These are phyloP conservation scores for Alternaria tenuissima DNA, from an alignment of 2,329 filamentous ascomycete species.

Conservation along the genomic window DNA sequence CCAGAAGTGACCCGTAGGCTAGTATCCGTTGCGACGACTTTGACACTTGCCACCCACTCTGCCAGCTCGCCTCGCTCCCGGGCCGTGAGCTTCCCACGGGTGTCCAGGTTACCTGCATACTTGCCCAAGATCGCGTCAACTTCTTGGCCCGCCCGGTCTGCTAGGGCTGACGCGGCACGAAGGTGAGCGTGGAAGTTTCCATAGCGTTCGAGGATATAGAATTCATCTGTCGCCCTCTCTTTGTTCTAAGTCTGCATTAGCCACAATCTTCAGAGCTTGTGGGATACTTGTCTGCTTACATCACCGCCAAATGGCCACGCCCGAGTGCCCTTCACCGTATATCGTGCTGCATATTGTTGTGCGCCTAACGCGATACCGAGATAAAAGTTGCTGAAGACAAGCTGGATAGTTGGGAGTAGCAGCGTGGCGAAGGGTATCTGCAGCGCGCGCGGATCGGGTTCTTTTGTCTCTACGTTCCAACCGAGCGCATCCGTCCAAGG, in stretches of 20 bases:
- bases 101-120: conserved; percentile 42
- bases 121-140: conserved; percentile 58
- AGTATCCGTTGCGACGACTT: conserved; percentile 69
- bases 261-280: background rate
- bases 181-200: conserved; percentile 71
- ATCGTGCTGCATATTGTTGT: conserved; percentile 63
- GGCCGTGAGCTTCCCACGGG: conserved; percentile 58
- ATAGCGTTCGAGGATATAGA: conserved; percentile 71
- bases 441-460: conserved; percentile 60
- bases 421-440: conserved; percentile 64
- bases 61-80: conserved; percentile 67
- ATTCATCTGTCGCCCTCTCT: conserved; percentile 66
- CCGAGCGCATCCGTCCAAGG: conserved; percentile 70
- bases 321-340: conserved; percentile 65
- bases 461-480: conserved; percentile 63
- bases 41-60: conserved; percentile 69
- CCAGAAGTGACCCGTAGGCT: conserved; percentile 66
- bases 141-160: conserved; percentile 63
- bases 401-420: conserved; percentile 70
- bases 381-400: conserved; percentile 73
- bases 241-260: conserved; percentile 56
- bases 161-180: conserved; percentile 66
- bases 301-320: conserved; percentile 72
- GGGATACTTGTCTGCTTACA: conserved; percentile 16
- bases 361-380: conserved; percentile 69